Percentiles rank a stretch among this genome's conserved stretches.
Conservation (phyloP, 768 basidiomycete genomes). For the Cystobasidium tubakii region DNA sequence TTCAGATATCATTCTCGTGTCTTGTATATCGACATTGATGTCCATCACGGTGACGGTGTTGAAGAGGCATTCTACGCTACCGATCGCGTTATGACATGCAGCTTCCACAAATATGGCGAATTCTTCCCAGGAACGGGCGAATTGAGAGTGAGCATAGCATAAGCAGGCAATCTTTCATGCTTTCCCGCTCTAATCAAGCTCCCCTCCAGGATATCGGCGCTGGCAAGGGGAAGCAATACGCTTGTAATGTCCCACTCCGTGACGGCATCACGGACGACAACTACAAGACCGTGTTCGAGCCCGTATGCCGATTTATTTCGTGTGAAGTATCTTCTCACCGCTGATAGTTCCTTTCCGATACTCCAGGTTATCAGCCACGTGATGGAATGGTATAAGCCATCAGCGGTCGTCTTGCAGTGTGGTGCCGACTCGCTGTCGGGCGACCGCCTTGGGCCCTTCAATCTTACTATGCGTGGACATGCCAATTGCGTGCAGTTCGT, state of each 20-base stretch:
- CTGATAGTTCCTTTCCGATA: not conserved
- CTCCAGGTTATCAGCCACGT: conserved; percentile 79
- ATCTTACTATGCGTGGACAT: conserved; percentile 96
- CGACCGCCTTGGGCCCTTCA: conserved; percentile 91
- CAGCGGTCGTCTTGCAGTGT: conserved; percentile 92
- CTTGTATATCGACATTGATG: conserved; percentile 96
- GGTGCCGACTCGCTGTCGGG: conserved; percentile 95
- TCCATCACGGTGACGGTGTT: conserved; percentile 97
- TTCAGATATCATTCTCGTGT: conserved; percentile 83
- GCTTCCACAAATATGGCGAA: conserved; percentile 98
- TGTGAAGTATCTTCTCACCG: not conserved
- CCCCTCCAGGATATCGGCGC: conserved; percentile 73
- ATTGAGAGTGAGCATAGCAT: conserved; percentile 60
- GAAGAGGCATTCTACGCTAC: conserved; percentile 99
- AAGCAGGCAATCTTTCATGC: not conserved
- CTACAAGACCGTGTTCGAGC: conserved; percentile 91
- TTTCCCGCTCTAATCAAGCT: conserved; percentile 36
- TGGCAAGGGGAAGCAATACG: conserved; percentile 86
- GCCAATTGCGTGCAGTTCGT: conserved; percentile 96
- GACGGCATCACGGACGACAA: conserved; percentile 94
- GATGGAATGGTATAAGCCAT: conserved; percentile 89
- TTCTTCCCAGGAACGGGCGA: conserved; percentile 99
- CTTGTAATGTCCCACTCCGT: conserved; percentile 87
- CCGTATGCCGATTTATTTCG: conserved; percentile 56
- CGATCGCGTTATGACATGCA: conserved; percentile 95